Evolutionary conservation across 2,329 filamentous ascomycete species (phyloP), one percentile per base, ranked within the genome.

Genomic region (Phialophora tarda): DNA sequence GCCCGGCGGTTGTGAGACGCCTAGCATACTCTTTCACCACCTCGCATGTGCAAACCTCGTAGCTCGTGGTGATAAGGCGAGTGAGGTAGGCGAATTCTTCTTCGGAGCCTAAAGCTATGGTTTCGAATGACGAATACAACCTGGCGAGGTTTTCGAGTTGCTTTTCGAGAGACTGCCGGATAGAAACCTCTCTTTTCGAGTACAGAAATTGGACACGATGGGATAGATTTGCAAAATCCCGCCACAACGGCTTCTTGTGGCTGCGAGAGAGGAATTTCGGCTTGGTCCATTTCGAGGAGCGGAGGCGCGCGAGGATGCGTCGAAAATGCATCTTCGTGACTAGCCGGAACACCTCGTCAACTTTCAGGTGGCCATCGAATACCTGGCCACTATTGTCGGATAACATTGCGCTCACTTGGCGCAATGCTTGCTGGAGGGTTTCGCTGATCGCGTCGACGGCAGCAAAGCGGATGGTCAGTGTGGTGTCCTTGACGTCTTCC

Each of bases 201-300:
- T 66, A 69, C 28, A 64, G 47, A 50, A 66, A 65, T 44, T 66
- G 64, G 5, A 67, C 64, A 7, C 67, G 54, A 47, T 69, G 67
- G 23, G 59, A 32, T 1, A 69, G 63, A 32, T 67, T 69, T 5
- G 30, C 53, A 41, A 69, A 66, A 26, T 69, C 67, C 30, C 64
- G 59, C 67, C 67, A 66, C 10, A 69, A 57, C 4, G 67, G 61
- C 61, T 69, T 69, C 54, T 69, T 69, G 57, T 69, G 67, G 34
- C 53, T 66, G 24, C 59, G 63, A 23, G 64, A 62, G 17, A 69
- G 64, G 41, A 64, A 64, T 32, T 50, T 50, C 14, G 67, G 67
- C 54, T 69, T 69, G 24, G 58, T 23, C 67, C 67, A 69, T 59
- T 67, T 69, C 21, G n/a, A 53, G 21, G 67, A 69, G n/a, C 67